Percentiles rank a stretch among this genome's conserved stretches.
Evolutionary conservation across 306 rosid species (phyloP).

Genomic region (Neltuma alba): DNA sequence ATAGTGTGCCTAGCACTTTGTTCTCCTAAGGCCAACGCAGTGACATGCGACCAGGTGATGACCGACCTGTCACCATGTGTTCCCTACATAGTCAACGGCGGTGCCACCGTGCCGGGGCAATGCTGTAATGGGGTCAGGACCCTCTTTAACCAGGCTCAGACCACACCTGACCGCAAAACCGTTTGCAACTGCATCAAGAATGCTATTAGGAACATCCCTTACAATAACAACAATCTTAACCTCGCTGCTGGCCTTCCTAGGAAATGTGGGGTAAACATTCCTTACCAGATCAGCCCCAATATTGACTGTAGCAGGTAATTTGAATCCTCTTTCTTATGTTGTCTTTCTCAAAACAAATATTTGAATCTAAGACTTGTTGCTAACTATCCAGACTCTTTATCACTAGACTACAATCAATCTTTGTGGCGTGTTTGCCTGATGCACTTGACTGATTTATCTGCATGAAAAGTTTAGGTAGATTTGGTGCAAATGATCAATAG

Average conservation of each 20-base stretch:
- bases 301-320: conserved; percentile 54
- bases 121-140: conserved; percentile 59
- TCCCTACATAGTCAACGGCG: conserved; percentile 33
- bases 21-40: conserved; percentile 34
- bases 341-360: not conserved
- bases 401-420: not conserved
- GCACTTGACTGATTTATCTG: not conserved
- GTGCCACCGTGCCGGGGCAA: not conserved
- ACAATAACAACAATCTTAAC: conserved; percentile 28
- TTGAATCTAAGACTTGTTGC: not conserved
- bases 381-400: not conserved
- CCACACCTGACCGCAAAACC: conserved; percentile 51
- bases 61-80: conserved; percentile 44
- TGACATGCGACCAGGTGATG: conserved; percentile 49
- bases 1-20: conserved; percentile 36
- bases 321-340: not conserved
- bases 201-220: conserved; percentile 34
- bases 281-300: conserved; percentile 69
- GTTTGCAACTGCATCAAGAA: conserved; percentile 60
- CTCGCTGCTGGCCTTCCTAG: conserved; percentile 52
- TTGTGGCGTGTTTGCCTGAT: not conserved
- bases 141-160: conserved; percentile 48
- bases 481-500: not conserved
- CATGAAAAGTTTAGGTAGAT: not conserved
- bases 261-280: conserved; percentile 52